These are phyloP conservation scores for Carex pumila DNA, from an alignment of 176 grass and related monocot genomes.

Conservation along the genomic window DNA sequence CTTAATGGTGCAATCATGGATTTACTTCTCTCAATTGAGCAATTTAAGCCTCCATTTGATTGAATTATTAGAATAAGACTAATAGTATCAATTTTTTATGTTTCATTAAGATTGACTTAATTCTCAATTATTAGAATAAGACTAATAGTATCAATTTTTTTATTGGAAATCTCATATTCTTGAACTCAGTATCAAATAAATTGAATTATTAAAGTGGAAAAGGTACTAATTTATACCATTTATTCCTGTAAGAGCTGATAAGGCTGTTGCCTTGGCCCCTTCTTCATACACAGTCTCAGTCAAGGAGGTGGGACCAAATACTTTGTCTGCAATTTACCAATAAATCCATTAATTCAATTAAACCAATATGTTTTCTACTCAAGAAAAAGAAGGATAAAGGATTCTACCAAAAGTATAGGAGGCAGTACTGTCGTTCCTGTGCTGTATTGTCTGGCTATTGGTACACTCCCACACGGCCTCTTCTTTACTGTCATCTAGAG, in stretches of 20 bases:
- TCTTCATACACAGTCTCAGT: conserved; percentile 74
- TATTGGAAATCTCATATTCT: background rate
- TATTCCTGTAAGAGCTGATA: conserved; percentile 51
- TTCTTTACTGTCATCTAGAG: conserved; percentile 57
- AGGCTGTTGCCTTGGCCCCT: conserved; percentile 56
- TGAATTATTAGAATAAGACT: background rate
- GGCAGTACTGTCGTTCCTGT: conserved; percentile 53
- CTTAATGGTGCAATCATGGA: background rate
- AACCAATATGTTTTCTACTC: conserved; percentile 6
- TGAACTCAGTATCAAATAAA: background rate
- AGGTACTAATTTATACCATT: conserved; percentile 29
- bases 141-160: background rate
- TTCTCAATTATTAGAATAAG: background rate
- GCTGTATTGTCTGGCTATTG: conserved; percentile 66
- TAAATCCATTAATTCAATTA: conserved; percentile 13
- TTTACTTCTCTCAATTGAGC: background rate
- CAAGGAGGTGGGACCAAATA: conserved; percentile 33
- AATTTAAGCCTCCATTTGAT: background rate
- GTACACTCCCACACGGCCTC: conserved; percentile 61
- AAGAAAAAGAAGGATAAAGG: background rate
- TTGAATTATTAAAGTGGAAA: background rate
- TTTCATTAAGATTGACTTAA: background rate
- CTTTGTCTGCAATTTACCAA: conserved; percentile 28
- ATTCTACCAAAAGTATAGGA: conserved; percentile 82
- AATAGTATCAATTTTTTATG: background rate